These are phyloP conservation scores for Microdochium trichocladiopsis DNA, from an alignment of 2,329 filamentous ascomycete species.

Conservation along the genomic window DNA sequence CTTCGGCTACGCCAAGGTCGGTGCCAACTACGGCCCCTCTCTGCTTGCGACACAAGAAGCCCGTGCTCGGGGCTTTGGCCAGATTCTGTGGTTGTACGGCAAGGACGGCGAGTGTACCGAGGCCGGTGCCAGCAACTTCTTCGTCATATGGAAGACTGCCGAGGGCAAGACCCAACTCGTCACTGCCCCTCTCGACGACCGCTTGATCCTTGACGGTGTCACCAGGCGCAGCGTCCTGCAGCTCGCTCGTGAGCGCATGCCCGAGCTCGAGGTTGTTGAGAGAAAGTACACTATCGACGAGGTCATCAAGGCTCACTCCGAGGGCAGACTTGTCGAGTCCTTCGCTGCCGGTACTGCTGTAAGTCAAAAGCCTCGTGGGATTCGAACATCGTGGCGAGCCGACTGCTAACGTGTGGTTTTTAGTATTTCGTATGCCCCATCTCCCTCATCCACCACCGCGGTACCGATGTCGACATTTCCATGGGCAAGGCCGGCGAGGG, in stretches of 20 bases:
- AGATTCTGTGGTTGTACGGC: conserved; percentile 93
- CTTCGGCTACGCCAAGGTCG: conserved; percentile 87
- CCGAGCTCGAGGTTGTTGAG: conserved; percentile 67
- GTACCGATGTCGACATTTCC: conserved; percentile 54
- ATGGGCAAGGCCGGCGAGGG: conserved; percentile 45
- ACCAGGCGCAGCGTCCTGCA: conserved; percentile 78
- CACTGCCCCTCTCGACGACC: conserved; percentile 76
- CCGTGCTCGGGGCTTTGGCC: conserved; percentile 65
- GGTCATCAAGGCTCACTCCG: conserved; percentile 61
- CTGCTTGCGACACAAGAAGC: conserved; percentile 75
- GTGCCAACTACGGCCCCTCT: conserved; percentile 86
- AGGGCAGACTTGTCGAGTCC: conserved; percentile 74
- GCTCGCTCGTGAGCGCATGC: conserved; percentile 58
- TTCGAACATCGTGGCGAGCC: not conserved
- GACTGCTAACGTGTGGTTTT: conserved; percentile 7
- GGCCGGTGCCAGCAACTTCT: conserved; percentile 89
- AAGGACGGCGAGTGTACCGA: conserved; percentile 74
- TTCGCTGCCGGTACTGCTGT: conserved; percentile 85
- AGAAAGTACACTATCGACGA: conserved; percentile 76
- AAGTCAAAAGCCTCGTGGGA: conserved; percentile 28
- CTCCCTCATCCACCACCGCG: conserved; percentile 61
- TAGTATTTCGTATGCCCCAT: conserved; percentile 67
- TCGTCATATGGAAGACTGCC: conserved; percentile 68
- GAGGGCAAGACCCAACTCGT: conserved; percentile 63
- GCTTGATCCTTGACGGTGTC: conserved; percentile 81